Conservation (phyloP, 2,329 filamentous ascomycete genomes). For the Diaporthe eres region DNA sequence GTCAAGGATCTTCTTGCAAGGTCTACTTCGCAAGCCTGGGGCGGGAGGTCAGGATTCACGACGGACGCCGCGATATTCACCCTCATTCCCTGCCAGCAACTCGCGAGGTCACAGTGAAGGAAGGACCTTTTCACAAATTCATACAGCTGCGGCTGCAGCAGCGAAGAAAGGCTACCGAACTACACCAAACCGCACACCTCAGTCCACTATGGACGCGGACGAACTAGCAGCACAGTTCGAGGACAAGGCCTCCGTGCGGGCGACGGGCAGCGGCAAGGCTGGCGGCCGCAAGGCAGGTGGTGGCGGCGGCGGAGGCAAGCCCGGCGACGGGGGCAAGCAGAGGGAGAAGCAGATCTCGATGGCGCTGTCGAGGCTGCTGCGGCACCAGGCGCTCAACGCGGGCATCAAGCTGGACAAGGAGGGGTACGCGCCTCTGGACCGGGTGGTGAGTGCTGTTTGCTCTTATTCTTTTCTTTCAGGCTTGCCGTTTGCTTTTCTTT, state of each 20-base stretch:
- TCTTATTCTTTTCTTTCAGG: neutral
- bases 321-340: constrained; percentile 50
- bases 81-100: neutral
- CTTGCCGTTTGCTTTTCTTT: neutral
- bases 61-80: neutral
- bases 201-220: constrained; percentile 34
- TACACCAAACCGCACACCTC: neutral
- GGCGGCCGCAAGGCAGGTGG: constrained; percentile 47
- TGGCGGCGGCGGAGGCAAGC: constrained; percentile 48
- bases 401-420: constrained; percentile 71
- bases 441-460: constrained; percentile 65
- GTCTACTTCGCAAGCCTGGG: neutral
- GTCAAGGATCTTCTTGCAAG: neutral
- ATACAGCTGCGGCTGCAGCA: neutral
- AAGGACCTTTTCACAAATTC: neutral
- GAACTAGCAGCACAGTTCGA: constrained; percentile 42
- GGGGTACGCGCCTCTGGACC: constrained; percentile 71
- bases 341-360: constrained; percentile 67
- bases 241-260: constrained; percentile 38
- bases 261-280: constrained; percentile 18
- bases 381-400: constrained; percentile 70
- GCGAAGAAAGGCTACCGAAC: neutral
- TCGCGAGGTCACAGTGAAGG: neutral
- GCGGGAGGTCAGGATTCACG: no score
- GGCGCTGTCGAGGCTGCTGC: constrained; percentile 67